Evolutionary conservation across 805 yeast genomes (phyloP), one percentile per base, ranked within the genome.

Genomic region (Zygoascus bituminiphila): DNA sequence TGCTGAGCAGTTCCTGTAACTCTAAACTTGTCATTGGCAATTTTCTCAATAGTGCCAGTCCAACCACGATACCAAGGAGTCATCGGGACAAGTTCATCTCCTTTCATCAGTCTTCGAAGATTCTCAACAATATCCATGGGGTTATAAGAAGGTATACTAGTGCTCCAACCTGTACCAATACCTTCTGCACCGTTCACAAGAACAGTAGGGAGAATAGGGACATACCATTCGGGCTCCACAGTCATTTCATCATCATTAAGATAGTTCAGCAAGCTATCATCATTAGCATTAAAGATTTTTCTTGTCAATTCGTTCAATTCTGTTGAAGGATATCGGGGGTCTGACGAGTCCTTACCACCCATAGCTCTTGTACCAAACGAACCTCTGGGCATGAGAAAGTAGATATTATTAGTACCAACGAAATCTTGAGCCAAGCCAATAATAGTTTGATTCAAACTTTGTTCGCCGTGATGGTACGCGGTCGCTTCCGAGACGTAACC

Each of bases 301-400:
- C 84, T 73, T 0, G 98, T 85, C 44, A 93, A 73, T 29, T 82
- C 79, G 47, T 78, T 79, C 54, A 93, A 69, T 60, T 86, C 88
- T 0, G 98, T 93, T 65, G 77, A 86, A 64, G 93, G 89, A 72
- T 93, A 93, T 77, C 98, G 89, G 42, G 96, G 82, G 23, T 98
- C 97, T n/a, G 98, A 85, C 14, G 89, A 93, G 72, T 93, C 98
- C 65, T 93, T 93, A 71, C 98, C 98, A 66, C 98, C 98, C 22
- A 87, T 75, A 22, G 93, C 89, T 68, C 98, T 80, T 1, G 96
- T 82, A 76, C 98, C 98, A 63, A 93, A 93, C 29, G 88, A 82
- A 74, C 98, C 98, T 63, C 84, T 85, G 42, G 98, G 98, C 62
- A 79, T 75, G 58, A 93, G 70, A 46, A 88, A 61, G 64, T 93